phyloP scores from a whole-genome alignment of 2,329 filamentous ascomycete species.

The Penicillium corylophilum region DNA sequence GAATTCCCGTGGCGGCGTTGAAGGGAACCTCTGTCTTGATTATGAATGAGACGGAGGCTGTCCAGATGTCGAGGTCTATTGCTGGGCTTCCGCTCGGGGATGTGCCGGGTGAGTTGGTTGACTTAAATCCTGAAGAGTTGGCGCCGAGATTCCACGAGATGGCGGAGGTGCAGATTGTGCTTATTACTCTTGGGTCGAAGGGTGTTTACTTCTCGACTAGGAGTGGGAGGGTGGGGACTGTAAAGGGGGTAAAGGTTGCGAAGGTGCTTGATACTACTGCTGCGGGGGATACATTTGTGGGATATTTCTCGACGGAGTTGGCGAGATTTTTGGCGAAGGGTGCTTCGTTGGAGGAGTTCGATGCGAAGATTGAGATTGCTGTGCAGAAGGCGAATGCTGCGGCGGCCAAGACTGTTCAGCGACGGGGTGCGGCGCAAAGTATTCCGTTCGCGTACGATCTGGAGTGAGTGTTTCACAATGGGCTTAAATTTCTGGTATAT shows the following conservation, averaged over 20 bases:
- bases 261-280: slow-evolving; percentile 25
- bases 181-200: slow-evolving; percentile 23
- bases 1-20: slow-evolving; percentile 50
- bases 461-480: slow-evolving; percentile 3
- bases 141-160: slow-evolving; percentile 18
- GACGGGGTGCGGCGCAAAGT: slow-evolving; percentile 20
- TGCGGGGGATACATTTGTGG: slow-evolving; percentile 23
- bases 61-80: slow-evolving; percentile 25
- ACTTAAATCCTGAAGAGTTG: slow-evolving; percentile 14
- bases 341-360: slow-evolving; percentile 10
- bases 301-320: slow-evolving; percentile 20
- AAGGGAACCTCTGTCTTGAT: slow-evolving; percentile 18
- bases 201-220: slow-evolving; percentile 23
- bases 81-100: slow-evolving; percentile 11
- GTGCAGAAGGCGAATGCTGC: slow-evolving; percentile 19
- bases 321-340: slow-evolving; percentile 19
- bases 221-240: slow-evolving; percentile 12
- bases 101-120: slow-evolving; percentile 6
- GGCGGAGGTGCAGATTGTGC: slow-evolving; percentile 18
- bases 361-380: slow-evolving; percentile 15
- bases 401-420: slow-evolving; percentile 21
- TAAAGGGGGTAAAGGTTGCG: slow-evolving; percentile 18
- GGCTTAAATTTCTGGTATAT: background rate
- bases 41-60: slow-evolving; percentile 26
- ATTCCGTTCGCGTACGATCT: slow-evolving; percentile 24